A percentile compares a stretch with the other conserved stretches of the same genome.
Evolutionary conservation across 1,139 yeast species (phyloP).

Genomic region (Magnusiomyces ingens): DNA sequence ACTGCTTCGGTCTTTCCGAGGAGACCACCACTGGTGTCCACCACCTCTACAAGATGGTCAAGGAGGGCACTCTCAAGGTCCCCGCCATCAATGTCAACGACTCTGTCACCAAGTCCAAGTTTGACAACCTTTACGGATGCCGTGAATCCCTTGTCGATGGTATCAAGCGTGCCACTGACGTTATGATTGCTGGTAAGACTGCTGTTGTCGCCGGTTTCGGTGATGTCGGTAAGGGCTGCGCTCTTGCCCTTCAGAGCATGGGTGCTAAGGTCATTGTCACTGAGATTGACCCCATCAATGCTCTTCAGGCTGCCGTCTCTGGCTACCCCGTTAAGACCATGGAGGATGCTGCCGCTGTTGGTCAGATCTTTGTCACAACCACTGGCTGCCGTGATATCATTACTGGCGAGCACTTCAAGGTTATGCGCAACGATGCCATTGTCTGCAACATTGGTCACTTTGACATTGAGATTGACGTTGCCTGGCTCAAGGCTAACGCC

Average conservation of each 20-base stretch:
- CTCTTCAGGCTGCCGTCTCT: constrained; percentile 98
- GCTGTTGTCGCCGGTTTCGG: constrained; percentile 99
- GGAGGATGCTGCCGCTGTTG: constrained; percentile 88
- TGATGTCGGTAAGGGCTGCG: constrained; percentile 99
- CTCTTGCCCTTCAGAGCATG: constrained; percentile 98
- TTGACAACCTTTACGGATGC: constrained; percentile 99
- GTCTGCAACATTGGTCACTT: constrained; percentile 99
- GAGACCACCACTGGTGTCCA: constrained; percentile 99
- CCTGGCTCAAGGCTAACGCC: constrained; percentile 93
- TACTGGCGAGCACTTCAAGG: constrained; percentile 77
- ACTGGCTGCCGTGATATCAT: constrained; percentile 99
- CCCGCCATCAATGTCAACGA: constrained; percentile 99
- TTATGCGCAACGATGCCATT: constrained; percentile 99
- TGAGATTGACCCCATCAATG: constrained; percentile 98
- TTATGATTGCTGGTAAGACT: constrained; percentile 99
- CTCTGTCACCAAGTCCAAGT: constrained; percentile 98
- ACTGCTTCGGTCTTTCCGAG: constrained; percentile 94
- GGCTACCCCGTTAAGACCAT: constrained; percentile 97
- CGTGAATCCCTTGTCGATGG: constrained; percentile 98
- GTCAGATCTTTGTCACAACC: constrained; percentile 98
- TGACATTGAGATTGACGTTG: constrained; percentile 98
- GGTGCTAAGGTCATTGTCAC: constrained; percentile 99
- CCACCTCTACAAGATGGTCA: constrained; percentile 95
- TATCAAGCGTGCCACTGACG: constrained; percentile 99
- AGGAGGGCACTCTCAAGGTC: constrained; percentile 84